phyloP scores from a whole-genome alignment of 352 stramenopile species.

The Globisporangium nagaii region DNA sequence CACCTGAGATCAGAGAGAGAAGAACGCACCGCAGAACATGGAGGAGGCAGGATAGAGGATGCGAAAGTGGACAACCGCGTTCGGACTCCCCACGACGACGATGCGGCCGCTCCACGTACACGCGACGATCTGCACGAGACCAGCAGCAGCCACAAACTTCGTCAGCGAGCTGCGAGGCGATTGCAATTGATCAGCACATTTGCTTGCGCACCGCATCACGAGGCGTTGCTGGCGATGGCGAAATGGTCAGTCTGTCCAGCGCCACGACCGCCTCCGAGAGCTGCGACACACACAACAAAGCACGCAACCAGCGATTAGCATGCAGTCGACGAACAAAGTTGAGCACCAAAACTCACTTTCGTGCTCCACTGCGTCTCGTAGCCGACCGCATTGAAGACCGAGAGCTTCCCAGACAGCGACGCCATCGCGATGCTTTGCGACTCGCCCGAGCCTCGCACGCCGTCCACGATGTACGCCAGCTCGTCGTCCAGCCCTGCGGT shows the following conservation, averaged over 20 bases:
- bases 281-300: slow-evolving; percentile 13
- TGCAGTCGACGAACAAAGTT: too few species aligned
- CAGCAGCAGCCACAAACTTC: not conserved
- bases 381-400: slow-evolving; percentile 28
- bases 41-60: slow-evolving; percentile 50
- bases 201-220: slow-evolving; percentile 6
- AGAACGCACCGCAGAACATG: slow-evolving; percentile 60
- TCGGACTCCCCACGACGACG: slow-evolving; percentile 40
- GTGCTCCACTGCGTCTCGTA: slow-evolving; percentile 41
- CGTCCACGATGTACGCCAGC: slow-evolving; percentile 41
- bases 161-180: too few species aligned
- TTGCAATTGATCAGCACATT: too few species aligned
- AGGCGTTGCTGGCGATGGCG: not conserved
- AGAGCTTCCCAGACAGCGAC: slow-evolving; percentile 29
- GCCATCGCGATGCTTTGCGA: slow-evolving; percentile 24
- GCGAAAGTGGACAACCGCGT: slow-evolving; percentile 47
- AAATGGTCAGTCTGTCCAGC: slow-evolving; percentile 31
- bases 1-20: not conserved
- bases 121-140: slow-evolving; percentile 35
- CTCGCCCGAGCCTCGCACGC: slow-evolving; percentile 16
- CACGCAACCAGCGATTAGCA: too few species aligned
- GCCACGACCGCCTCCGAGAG: slow-evolving; percentile 46
- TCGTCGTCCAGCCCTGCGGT: slow-evolving; percentile 12
- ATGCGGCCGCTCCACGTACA: slow-evolving; percentile 72
- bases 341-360: slow-evolving; percentile 23